A percentile compares a stretch with the other conserved stretches of the same genome.
These are phyloP conservation scores for Aspergillus sp. DNA, from an alignment of 2,329 filamentous ascomycete genomes.

Conservation along the genomic window DNA sequence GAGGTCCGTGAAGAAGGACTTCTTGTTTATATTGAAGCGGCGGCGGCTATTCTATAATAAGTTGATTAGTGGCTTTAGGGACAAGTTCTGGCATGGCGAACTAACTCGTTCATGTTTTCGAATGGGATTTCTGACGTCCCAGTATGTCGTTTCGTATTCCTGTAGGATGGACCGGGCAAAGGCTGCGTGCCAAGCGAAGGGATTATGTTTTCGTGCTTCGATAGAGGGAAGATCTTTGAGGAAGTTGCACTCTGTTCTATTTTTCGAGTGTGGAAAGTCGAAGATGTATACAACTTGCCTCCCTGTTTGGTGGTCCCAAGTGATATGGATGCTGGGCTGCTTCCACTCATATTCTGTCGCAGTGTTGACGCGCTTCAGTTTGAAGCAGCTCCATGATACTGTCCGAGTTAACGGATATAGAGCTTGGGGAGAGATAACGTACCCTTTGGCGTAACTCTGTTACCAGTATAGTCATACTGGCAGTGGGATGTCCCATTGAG, in stretches of 20 bases:
- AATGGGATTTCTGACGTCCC: conserved; percentile 30
- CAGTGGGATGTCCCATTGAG: conserved; percentile 19
- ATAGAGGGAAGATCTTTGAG: not conserved
- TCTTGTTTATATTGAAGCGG: too few relatives aligned
- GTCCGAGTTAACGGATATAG: not conserved
- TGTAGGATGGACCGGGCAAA: conserved; percentile 20
- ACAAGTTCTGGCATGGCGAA: not conserved
- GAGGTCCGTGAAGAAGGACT: conserved; percentile 17
- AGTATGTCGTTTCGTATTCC: conserved; percentile 28
- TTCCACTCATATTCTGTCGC: conserved; percentile 18
- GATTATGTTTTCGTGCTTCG: conserved; percentile 6
- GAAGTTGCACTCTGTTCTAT: not conserved
- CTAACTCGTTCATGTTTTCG: conserved; percentile 31
- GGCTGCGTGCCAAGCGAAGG: conserved; percentile 25
- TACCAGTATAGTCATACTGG: conserved; percentile 5
- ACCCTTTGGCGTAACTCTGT: not conserved
- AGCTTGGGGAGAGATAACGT: not conserved
- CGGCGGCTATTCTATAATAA: too few relatives aligned
- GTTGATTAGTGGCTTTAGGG: not conserved
- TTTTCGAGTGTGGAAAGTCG: conserved; percentile 1
- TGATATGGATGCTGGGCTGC: conserved; percentile 19
- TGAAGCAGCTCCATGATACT: conserved; percentile 28
- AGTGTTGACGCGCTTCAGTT: conserved; percentile 18
- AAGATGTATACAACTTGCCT: conserved; percentile 16
- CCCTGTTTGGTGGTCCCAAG: conserved; percentile 14